Base-by-base conservation (phyloP, 176 grass and related monocot species). In the Bonia amplexicaulis region DNA sequence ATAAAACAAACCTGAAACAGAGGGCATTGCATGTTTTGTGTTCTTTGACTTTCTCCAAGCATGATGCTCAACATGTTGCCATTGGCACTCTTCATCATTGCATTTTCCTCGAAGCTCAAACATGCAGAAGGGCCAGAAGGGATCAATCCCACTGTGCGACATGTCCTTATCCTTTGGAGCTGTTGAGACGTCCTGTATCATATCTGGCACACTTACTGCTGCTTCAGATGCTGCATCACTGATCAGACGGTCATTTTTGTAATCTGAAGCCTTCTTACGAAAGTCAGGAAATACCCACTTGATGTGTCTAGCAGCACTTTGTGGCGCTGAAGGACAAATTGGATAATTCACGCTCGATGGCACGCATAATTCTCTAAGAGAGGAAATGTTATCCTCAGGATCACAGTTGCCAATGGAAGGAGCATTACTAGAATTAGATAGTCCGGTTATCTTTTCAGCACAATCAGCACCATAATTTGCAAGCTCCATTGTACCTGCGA, bases 41-140 rank as follows among this genome's bases (percentile, higher is more conserved):
- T 83, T 73, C 65, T 88, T 91, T 68, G 70, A 82, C 20, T 92
- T 96, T 89, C 93, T 96, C 91, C 90, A 92, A 57, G 71, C 53
- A 58, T 79, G 89, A 40, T 84, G 75, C 72, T 91, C 88, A 80
- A 67, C 59, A 90, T 99, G 96, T 69, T 99, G 96, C 91, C 91
- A 99, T 27, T 83, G 91, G 59, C 96, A 99, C 72, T 96, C 93
- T 83, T 99, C 96, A 68, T 99, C 91, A 86, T 99, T 96, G 79
- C 96, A 99, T 83, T 88, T 99, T 79, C 96, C 96, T 91, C 93
- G 88, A 47, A 99, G 91, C 91, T 99, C 96, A 92, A 92, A 99
- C 86, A 99, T 84, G 78, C 96, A 99, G 81, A 99, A 94, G 10
- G 93, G 96, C 96, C 91, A 94, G 78, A 99, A 99, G 84, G 91